Evolutionary conservation across 805 yeast genomes (phyloP), one percentile per base, ranked within the genome.

Genomic region (Candida broadrunensis): DNA sequence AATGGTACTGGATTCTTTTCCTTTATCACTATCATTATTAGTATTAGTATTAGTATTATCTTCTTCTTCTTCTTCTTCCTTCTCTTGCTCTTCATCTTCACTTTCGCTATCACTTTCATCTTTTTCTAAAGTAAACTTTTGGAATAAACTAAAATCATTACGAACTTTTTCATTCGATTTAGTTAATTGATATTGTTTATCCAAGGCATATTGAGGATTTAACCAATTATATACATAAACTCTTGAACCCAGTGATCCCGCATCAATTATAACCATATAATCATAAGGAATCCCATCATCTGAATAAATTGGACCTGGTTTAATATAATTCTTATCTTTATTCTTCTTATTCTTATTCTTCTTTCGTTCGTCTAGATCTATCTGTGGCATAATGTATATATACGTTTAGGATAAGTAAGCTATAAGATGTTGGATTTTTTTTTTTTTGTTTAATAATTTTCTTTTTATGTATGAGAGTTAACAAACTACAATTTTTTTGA

Each of bases 191-290:
- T 48, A 11, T 0, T 54, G 54, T 2, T 58, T 44, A 12, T 50
- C 46, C 17, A 65, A 44, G 4, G 66, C 63, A 23, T 50, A 46
- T 7, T 51, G 44, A 0, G 78, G 69, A 38, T 74, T 72, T 32
- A 65, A 55, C 80, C 81, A 83, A 41, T 73, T 68, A 58, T 81
- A 81, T 1, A 81, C 70, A 48, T 69, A 78, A 0, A 81, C 85
- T 15, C 87, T 55, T 0, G 85, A 75, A 0, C 87, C 87, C 42
- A 72, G 78, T 2, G 85, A 79, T 0, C 88, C 87, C 1, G 85
- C 77, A 55, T 81, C 88, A 2, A 81, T 73, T 4, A 81, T 67
- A 2, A 81, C 70, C 2, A 81, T 73, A 52, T 80, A 81, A 54
- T 81, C 80, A 43, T 75, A 77, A 1, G 84, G 83, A 1, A 73